Conservation (phyloP, 495 filamentous ascomycete genomes). For the Physcia stellaris region DNA sequence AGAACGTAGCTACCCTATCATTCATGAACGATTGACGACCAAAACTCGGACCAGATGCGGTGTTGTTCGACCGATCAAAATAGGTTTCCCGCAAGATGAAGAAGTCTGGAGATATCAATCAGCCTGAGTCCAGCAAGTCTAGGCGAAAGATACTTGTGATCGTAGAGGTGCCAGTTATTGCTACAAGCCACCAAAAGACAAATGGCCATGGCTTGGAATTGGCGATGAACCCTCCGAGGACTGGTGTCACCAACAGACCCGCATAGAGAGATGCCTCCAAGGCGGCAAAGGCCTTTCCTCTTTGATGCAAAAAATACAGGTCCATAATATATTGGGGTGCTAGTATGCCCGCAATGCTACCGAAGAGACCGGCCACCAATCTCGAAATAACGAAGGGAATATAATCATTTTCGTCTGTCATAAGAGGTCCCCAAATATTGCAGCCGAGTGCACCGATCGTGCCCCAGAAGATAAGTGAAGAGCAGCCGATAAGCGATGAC, state of each 20-base stretch:
- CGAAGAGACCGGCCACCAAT: slow-evolving; percentile 19
- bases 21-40: no score
- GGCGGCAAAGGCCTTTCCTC: slow-evolving; percentile 22
- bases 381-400: slow-evolving; percentile 23
- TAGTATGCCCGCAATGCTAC: slow-evolving; percentile 13
- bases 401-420: slow-evolving; percentile 19
- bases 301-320: slow-evolving; percentile 23
- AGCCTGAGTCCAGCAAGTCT: no score
- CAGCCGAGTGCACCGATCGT: slow-evolving; percentile 12
- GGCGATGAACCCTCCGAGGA: slow-evolving; percentile 4
- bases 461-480: slow-evolving; percentile 21
- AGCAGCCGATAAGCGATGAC: slow-evolving; percentile 14
- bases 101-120: background rate
- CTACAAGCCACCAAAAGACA: slow-evolving; percentile 4
- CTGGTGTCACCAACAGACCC: slow-evolving; percentile 4
- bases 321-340: slow-evolving; percentile 18
- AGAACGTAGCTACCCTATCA: no score
- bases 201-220: slow-evolving; percentile 2
- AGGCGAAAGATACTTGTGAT: no score
- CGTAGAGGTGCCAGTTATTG: background rate
- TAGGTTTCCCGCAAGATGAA: slow-evolving; percentile 4
- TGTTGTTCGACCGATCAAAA: no score
- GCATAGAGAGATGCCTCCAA: slow-evolving; percentile 14
- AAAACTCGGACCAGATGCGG: no score
- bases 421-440: slow-evolving; percentile 18